Evolutionary conservation across 345 rosid genomes (phyloP), one percentile per base, ranked within the genome.

Genomic region (Moringa oleifera): DNA sequence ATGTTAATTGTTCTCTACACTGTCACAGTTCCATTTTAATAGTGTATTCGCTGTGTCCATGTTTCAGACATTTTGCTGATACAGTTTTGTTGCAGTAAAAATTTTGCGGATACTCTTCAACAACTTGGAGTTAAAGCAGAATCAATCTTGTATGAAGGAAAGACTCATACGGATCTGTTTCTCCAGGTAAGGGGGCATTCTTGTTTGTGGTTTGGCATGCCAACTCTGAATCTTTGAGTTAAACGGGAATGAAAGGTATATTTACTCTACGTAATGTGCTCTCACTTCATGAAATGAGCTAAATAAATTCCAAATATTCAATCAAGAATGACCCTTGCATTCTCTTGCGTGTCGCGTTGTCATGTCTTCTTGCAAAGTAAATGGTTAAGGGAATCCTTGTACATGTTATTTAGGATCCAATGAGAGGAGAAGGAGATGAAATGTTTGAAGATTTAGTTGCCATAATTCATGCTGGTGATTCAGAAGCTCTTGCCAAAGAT

Each of bases 101-200:
- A 53, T 41, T 94, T 88, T 84, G 90, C 90, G 0, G 85, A 83
- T 55, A 80, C 91, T 64, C 93, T 94, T 56, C 68, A 66, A 75
- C 72, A 83, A 71, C 80, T 81, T 57, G 97, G 97, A 68, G 95
- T 71, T 18, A 76, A 78, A 79, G 95, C 95, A 53, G 80, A 86
- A 67, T 73, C 88, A 58, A 79, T 88, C 37, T 67, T 88, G 64
- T 90, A 88, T 22, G 92, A 88, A 62, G 97, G 93, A 41, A 94
- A 87, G 69, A 90, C 96, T 55, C 99, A 90, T 79, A 90, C 99
- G 12, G 99, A 94, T 76, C 66, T 90, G 76, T 94, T 94, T 81
- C 89, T 90, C 68, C 99, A 94, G 96, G 98, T 88, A 71, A 72
- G 60, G 18, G 62, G 59, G 25, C 46, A 19, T 7, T 41, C 47